Conservation (phyloP, 306 rosid genomes). For the Dalbergia cultrata region DNA sequence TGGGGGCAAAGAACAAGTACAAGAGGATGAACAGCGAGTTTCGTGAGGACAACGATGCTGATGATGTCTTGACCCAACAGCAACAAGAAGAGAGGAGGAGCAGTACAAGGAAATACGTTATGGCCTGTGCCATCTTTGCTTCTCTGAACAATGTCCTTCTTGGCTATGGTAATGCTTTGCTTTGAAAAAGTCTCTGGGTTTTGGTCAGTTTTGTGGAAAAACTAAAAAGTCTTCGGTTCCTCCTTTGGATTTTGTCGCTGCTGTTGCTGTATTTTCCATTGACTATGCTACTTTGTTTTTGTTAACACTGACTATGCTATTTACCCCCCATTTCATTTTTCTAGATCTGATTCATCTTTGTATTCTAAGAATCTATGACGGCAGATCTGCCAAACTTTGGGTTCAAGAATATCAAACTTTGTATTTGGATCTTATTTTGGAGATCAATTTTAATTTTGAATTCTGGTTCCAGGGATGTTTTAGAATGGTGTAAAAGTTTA, state of each 20-base stretch:
- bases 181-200: slow-evolving; percentile 29
- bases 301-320: background rate
- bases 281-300: background rate
- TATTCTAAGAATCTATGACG: slow-evolving; percentile 1
- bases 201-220: slow-evolving; percentile 6
- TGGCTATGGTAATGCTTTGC: slow-evolving; percentile 75
- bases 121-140: slow-evolving; percentile 92
- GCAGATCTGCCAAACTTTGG: slow-evolving; percentile 41
- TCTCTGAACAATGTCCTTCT: slow-evolving; percentile 96
- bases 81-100: slow-evolving; percentile 50
- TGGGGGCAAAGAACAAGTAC: slow-evolving; percentile 85
- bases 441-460: slow-evolving; percentile 20
- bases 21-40: slow-evolving; percentile 74
- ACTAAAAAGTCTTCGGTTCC: background rate
- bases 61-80: slow-evolving; percentile 58
- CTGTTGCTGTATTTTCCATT: slow-evolving; percentile 25
- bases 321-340: slow-evolving; percentile 21
- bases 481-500: slow-evolving; percentile 29
- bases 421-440: slow-evolving; percentile 3
- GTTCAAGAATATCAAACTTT: background rate
- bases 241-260: slow-evolving; percentile 4
- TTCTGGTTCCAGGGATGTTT: background rate
- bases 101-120: slow-evolving; percentile 73
- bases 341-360: slow-evolving; percentile 25
- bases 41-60: slow-evolving; percentile 56